Base-by-base conservation (phyloP, 768 basidiomycete genomes). In the Mycena albidolilacea region DNA sequence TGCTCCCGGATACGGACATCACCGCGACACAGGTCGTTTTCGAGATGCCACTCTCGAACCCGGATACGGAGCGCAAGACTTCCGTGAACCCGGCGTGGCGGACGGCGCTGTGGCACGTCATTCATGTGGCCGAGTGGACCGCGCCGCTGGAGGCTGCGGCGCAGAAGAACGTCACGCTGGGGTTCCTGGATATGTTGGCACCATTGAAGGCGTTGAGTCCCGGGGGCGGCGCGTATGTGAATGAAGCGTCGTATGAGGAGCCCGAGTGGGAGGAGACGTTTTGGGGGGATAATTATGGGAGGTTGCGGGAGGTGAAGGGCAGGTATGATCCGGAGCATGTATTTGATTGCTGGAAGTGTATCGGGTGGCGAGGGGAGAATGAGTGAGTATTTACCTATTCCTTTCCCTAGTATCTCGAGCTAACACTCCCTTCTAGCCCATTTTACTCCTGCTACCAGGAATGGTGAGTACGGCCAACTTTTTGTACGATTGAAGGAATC, bases 281-380 rank as follows among this genome's bases (percentile, higher is more conserved):
- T 30, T 30, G 30, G 30, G 30, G 30, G 30, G n/a, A 30, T 30
- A 30, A 30, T 30, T 30, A 30, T 30, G 30, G 30, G 30, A 30
- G 30, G 30, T 30, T 30, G 30, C 3, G 30, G 30, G 30, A 30
- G 30, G 30, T 30, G 30, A 30, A 30, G 30, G 30, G 30, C 30
- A 30, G 30, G 30, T 30, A 30, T 30, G 30, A 30, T 30, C 30
- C 30, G 30, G 30, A 30, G 19, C 72, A 73, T 38, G 39, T 76
- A 19, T 71, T 76, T 63, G 67, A 68, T 60, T 68, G 67, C 58
- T 68, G 67, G 67, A 68, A 68, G 67, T 68, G 67, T 60, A 46
- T 68, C 41, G 67, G 67, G 58, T 68, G 67, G 67, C 67, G 67
- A 60, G 67, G 67, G 58, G 67, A 68, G 59, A 68, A 60, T 52